phyloP scores from a whole-genome alignment of 805 yeast genomes.

The Candida takata region DNA sequence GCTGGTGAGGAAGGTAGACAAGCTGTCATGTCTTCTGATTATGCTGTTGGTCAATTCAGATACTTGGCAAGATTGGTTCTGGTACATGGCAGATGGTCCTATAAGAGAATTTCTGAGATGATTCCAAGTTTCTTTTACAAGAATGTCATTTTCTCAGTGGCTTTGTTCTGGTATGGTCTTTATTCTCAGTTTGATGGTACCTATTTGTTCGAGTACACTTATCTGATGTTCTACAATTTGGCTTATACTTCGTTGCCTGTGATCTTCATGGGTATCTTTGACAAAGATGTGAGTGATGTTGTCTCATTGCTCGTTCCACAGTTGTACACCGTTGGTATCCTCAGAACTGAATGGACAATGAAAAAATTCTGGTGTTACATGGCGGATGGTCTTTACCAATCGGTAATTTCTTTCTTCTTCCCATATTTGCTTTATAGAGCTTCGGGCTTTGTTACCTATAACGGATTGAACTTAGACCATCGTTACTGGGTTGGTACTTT shows the following conservation, averaged over 20 bases:
- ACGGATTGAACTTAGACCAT: slow-evolving; percentile 60
- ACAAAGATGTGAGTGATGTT: slow-evolving; percentile 70
- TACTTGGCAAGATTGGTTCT: slow-evolving; percentile 57
- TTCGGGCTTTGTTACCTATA: slow-evolving; percentile 37
- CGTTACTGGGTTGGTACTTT: slow-evolving; percentile 65
- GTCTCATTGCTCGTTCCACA: slow-evolving; percentile 71
- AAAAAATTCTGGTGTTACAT: slow-evolving; percentile 65
- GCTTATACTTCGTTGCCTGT: slow-evolving; percentile 80
- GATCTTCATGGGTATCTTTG: slow-evolving; percentile 70
- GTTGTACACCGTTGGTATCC: slow-evolving; percentile 64
- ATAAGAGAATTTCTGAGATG: slow-evolving; percentile 76
- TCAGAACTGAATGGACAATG: slow-evolving; percentile 65
- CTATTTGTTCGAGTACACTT: slow-evolving; percentile 71
- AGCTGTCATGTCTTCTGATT: slow-evolving; percentile 84
- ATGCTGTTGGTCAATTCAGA: slow-evolving; percentile 79
- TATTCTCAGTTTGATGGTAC: slow-evolving; percentile 73
- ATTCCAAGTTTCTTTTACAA: slow-evolving; percentile 77
- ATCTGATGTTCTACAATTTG: slow-evolving; percentile 72
- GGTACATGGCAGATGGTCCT: slow-evolving; percentile 85
- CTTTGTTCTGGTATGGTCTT: slow-evolving; percentile 77
- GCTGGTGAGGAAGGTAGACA: slow-evolving; percentile 91
- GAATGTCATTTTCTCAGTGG: slow-evolving; percentile 66
- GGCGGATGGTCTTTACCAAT: slow-evolving; percentile 74
- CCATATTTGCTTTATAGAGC: slow-evolving; percentile 51
- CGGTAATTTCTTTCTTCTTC: slow-evolving; percentile 64